Percentiles rank a stretch among this genome's conserved stretches.
phyloP scores from a whole-genome alignment of 2,329 filamentous ascomycete genomes.

The Dactylellina parvicollis region DNA sequence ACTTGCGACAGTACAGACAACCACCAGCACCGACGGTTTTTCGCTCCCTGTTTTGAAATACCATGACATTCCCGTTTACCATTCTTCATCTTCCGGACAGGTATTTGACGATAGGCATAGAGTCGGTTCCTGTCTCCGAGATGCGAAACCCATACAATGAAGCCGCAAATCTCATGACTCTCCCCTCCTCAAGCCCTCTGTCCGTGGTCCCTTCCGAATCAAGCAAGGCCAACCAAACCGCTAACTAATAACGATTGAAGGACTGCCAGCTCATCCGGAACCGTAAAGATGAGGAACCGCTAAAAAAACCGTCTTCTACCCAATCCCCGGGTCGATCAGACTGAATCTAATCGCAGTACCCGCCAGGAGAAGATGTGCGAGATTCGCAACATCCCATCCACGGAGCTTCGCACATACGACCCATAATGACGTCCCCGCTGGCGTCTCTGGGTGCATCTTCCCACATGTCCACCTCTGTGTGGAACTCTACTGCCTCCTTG shows the following conservation, averaged over 20 bases:
- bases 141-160: slow-evolving; percentile 10
- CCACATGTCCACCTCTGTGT: slow-evolving; percentile 36
- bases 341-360: slow-evolving; percentile 33
- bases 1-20: not conserved
- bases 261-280: slow-evolving; percentile 11
- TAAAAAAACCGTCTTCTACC: too few species aligned
- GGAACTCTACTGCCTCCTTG: slow-evolving; percentile 34
- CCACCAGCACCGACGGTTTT: slow-evolving; percentile 23
- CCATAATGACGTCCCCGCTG: slow-evolving; percentile 41
- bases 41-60: slow-evolving; percentile 1
- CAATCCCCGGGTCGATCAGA: slow-evolving; percentile 15
- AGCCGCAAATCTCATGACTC: slow-evolving; percentile 8
- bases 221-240: slow-evolving; percentile 5
- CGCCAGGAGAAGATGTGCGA: slow-evolving; percentile 11
- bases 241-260: not conserved
- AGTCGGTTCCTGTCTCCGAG: slow-evolving; percentile 10
- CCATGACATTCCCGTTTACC: slow-evolving; percentile 8
- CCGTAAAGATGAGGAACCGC: slow-evolving; percentile 35
- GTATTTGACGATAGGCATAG: not conserved
- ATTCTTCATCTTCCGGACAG: slow-evolving; percentile 36
- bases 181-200: slow-evolving; percentile 12
- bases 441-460: slow-evolving; percentile 50
- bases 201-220: slow-evolving; percentile 16
- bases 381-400: slow-evolving; percentile 25
- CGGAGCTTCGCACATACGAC: slow-evolving; percentile 39